These are phyloP conservation scores for Aphanomyces astaci DNA, from an alignment of 352 stramenopile genomes.

Conservation along the genomic window DNA sequence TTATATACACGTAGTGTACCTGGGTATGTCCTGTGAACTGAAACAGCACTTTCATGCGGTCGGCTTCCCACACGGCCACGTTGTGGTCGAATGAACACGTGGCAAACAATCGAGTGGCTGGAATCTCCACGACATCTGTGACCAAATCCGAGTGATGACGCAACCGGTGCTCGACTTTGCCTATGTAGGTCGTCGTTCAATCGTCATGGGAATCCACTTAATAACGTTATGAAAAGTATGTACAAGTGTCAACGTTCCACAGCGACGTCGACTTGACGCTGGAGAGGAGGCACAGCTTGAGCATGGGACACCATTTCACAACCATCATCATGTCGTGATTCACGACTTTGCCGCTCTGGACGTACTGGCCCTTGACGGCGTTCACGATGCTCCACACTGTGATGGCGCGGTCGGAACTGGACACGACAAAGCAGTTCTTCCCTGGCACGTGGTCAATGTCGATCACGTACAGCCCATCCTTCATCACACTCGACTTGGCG, in stretches of 20 bases:
- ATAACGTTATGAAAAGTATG: too few relatives aligned
- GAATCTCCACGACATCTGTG: conserved; percentile 49
- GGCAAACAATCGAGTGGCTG: conserved; percentile 44
- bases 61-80: conserved; percentile 60
- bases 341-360: conserved; percentile 52
- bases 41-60: conserved; percentile 40
- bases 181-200: background rate
- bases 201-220: too few relatives aligned
- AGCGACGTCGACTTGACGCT: conserved; percentile 42
- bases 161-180: conserved; percentile 23
- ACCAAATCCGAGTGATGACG: conserved; percentile 41
- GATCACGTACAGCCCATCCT: conserved; percentile 33
- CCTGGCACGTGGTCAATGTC: conserved; percentile 49
- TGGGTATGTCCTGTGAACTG: conserved; percentile 49
- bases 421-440: conserved; percentile 46
- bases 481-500: conserved; percentile 32
- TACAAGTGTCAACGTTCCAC: conserved; percentile 54
- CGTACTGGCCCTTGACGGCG: conserved; percentile 44
- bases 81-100: conserved; percentile 73
- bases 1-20: too few relatives aligned
- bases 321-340: conserved; percentile 40
- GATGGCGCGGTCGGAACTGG: conserved; percentile 45
- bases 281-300: conserved; percentile 38
- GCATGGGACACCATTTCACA: conserved; percentile 47
- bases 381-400: conserved; percentile 67